Percentiles rank a stretch among this genome's conserved stretches.
phyloP scores from a whole-genome alignment of 306 rosid species.

The Castanea mollissima region DNA sequence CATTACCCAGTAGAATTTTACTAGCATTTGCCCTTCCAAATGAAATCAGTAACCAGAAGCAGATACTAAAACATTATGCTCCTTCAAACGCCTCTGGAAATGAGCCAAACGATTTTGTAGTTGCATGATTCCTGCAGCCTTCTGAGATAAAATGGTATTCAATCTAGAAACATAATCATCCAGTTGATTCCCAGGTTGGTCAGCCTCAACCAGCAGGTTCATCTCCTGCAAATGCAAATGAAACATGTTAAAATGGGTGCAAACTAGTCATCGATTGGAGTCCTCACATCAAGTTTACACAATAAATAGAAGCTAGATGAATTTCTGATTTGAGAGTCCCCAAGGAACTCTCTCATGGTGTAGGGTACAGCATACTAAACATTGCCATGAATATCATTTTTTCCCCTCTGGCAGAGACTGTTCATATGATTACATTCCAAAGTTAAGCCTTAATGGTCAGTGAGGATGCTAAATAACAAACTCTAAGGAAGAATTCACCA shows the following conservation, averaged over 20 bases:
- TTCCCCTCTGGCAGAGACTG: not conserved
- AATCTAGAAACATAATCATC: slow-evolving; percentile 75
- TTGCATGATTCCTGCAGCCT: slow-evolving; percentile 92
- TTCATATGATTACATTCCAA: not conserved
- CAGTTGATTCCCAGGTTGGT: slow-evolving; percentile 92
- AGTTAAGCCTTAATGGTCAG: not conserved
- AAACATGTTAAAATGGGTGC: slow-evolving; percentile 1
- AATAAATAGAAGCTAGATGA: not conserved
- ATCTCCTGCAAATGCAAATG: slow-evolving; percentile 67
- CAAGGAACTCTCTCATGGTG: not conserved
- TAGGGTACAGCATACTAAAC: not conserved
- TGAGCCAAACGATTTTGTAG: slow-evolving; percentile 83
- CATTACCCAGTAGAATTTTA: slow-evolving; percentile 6
- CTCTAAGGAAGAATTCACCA: not conserved
- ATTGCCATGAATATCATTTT: not conserved
- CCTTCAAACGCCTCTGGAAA: slow-evolving; percentile 94
- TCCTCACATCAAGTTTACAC: not conserved
- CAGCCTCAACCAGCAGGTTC: slow-evolving; percentile 96
- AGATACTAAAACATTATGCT: slow-evolving; percentile 78
- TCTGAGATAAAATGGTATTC: slow-evolving; percentile 91
- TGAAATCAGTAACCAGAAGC: slow-evolving; percentile 59
- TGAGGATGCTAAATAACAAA: not conserved
- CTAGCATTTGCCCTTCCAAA: slow-evolving; percentile 22
- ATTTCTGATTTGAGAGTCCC: not conserved
- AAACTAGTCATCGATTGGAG: not conserved